A percentile compares a stretch with the other conserved stretches of the same genome.
Conservation (phyloP, 2,329 filamentous ascomycete genomes). For the Onygena corvina region DNA sequence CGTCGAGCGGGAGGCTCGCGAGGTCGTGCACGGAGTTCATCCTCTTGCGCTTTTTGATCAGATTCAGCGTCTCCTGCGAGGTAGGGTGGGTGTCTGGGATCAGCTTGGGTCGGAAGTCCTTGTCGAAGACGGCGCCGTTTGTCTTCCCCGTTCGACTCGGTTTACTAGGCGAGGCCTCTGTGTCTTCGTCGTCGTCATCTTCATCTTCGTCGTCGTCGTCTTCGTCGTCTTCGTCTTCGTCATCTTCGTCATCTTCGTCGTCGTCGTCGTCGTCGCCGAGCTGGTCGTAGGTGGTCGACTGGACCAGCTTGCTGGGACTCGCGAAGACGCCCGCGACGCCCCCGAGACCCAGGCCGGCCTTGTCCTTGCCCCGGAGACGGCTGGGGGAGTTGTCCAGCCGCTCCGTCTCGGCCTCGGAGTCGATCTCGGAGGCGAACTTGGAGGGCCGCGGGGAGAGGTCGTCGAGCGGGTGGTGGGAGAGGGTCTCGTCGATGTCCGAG, state of each 20-base stretch:
- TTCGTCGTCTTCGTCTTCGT: conserved; percentile 5
- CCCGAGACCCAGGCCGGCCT: conserved; percentile 51
- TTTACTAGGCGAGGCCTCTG: conserved; percentile 32
- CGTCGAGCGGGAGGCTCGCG: conserved; percentile 8
- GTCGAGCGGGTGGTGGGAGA: conserved; percentile 50
- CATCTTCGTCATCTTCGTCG: conserved; percentile 25
- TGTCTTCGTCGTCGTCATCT: conserved; percentile 12
- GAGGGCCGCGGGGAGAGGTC: conserved; percentile 41
- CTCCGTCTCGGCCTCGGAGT: conserved; percentile 88
- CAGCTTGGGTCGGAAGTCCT: conserved; percentile 13
- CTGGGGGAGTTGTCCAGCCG: conserved; percentile 80
- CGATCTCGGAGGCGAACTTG: conserved; percentile 49
- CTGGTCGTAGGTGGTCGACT: conserved; percentile 39
- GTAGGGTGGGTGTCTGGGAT: conserved; percentile 17
- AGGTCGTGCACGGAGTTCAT: conserved; percentile 27
- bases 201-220: not conserved
- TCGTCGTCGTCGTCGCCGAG: conserved; percentile 43
- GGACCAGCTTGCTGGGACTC: conserved; percentile 66
- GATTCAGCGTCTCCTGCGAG: conserved; percentile 20
- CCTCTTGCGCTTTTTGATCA: conserved; percentile 32
- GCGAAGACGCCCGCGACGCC: conserved; percentile 46
- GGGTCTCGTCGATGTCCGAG: conserved; percentile 79
- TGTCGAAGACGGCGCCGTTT: conserved; percentile 22
- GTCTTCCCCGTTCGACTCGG: conserved; percentile 24
- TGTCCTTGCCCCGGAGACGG: conserved; percentile 44